These are phyloP conservation scores for Pythium phragmiticola DNA, from an alignment of 352 stramenopile genomes.

Conservation along the genomic window DNA sequence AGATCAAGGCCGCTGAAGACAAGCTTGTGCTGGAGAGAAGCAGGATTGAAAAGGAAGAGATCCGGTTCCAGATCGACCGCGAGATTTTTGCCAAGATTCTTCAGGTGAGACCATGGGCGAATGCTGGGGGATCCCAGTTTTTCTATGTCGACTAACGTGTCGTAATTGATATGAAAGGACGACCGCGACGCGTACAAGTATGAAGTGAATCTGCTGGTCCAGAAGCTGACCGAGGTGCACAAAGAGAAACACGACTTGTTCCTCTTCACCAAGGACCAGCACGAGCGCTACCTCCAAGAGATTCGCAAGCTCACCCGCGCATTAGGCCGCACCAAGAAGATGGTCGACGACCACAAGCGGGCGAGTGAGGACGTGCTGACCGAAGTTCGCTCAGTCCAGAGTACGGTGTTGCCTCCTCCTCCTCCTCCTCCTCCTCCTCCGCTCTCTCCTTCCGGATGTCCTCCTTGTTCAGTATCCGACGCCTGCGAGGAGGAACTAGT, in stretches of 20 bases:
- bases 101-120: constrained; percentile 34
- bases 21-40: constrained; percentile 46
- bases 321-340: constrained; percentile 52
- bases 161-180: constrained; percentile 34
- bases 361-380: constrained; percentile 34
- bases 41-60: constrained; percentile 81
- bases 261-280: constrained; percentile 66
- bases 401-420: constrained; percentile 26
- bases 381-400: constrained; percentile 40
- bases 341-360: constrained; percentile 56
- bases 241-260: constrained; percentile 76
- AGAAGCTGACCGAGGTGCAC: constrained; percentile 66
- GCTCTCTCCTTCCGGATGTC: no score
- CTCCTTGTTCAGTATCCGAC: no score
- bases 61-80: constrained; percentile 78
- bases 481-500: background rate
- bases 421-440: background rate
- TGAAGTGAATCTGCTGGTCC: constrained; percentile 65
- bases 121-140: background rate
- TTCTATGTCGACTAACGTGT: background rate
- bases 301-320: constrained; percentile 82
- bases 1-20: constrained; percentile 68
- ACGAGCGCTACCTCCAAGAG: constrained; percentile 71
- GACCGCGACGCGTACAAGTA: constrained; percentile 74
- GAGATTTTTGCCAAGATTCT: constrained; percentile 87